A percentile compares a stretch with the other conserved stretches of the same genome.
These are phyloP conservation scores for Didymella pomorum DNA, from an alignment of 2,329 filamentous ascomycete genomes.

Conservation along the genomic window DNA sequence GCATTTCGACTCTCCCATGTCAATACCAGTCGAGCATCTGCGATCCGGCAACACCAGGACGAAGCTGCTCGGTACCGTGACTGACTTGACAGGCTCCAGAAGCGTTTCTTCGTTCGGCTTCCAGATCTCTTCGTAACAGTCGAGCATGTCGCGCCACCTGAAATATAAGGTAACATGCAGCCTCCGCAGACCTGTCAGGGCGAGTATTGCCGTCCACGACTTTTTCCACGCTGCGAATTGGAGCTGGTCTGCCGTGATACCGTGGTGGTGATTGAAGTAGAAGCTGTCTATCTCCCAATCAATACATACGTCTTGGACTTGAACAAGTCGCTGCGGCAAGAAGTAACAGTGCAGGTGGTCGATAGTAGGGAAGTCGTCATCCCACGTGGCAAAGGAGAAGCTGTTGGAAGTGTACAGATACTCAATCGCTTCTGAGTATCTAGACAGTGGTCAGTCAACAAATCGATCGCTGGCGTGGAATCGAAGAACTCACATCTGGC, in stretches of 20 bases:
- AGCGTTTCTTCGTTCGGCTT: slow-evolving; percentile 20
- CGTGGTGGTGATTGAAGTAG: slow-evolving; percentile 14
- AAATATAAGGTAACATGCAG: slow-evolving; percentile 27
- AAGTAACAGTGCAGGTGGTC: slow-evolving; percentile 31
- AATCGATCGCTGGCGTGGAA: neutral
- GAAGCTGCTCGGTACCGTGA: slow-evolving; percentile 28
- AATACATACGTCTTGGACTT: slow-evolving; percentile 27
- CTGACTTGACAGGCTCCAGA: slow-evolving; percentile 21
- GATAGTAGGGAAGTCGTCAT: slow-evolving; percentile 24
- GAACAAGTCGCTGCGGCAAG: slow-evolving; percentile 29
- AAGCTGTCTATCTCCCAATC: slow-evolving; percentile 27
- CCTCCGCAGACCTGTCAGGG: slow-evolving; percentile 28
- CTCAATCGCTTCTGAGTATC: slow-evolving; percentile 37
- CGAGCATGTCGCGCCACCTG: slow-evolving; percentile 9
- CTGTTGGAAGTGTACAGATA: slow-evolving; percentile 31
- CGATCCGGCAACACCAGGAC: slow-evolving; percentile 29
- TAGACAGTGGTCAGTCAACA: slow-evolving; percentile 13
- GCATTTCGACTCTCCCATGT: slow-evolving; percentile 25
- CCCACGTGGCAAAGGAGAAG: slow-evolving; percentile 27
- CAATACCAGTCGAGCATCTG: slow-evolving; percentile 21
- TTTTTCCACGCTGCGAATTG: slow-evolving; percentile 23
- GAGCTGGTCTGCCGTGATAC: neutral
- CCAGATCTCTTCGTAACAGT: slow-evolving; percentile 26
- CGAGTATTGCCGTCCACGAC: slow-evolving; percentile 27
- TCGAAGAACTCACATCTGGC: slow-evolving; percentile 28